These are phyloP conservation scores for Cytospora mali DNA, from an alignment of 2,329 filamentous ascomycete species.

Conservation along the genomic window DNA sequence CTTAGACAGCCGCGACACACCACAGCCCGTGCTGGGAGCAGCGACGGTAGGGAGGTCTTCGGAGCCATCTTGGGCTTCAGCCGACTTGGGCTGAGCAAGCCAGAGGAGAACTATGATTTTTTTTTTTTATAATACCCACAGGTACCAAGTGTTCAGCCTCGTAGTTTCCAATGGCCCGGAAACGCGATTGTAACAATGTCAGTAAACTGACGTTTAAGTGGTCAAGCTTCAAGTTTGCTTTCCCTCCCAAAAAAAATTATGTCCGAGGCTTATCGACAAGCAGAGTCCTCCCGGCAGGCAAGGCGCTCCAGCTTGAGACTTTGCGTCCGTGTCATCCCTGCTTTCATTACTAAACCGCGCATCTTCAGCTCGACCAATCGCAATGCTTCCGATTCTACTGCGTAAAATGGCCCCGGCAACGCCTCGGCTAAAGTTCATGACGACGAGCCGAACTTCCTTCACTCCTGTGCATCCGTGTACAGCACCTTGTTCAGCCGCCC, in stretches of 20 bases:
- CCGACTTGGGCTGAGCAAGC: neutral
- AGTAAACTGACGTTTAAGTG: neutral
- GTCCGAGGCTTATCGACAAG: constrained; percentile 13
- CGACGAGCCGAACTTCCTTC: constrained; percentile 12
- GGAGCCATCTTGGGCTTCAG: constrained; percentile 35
- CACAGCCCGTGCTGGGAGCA: constrained; percentile 28
- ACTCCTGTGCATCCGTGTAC: constrained; percentile 23
- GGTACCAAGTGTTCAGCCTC: neutral
- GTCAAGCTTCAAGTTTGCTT: neutral
- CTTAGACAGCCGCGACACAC: constrained; percentile 16
- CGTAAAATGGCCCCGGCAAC: constrained; percentile 51
- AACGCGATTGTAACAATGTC: neutral
- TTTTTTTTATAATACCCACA: too few relatives aligned
- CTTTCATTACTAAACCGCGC: neutral
- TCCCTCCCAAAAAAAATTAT: constrained; percentile 17
- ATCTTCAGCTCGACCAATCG: constrained; percentile 46
- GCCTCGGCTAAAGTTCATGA: constrained; percentile 26
- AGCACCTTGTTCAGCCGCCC: neutral
- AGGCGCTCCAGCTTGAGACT: neutral
- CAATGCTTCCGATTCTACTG: constrained; percentile 43
- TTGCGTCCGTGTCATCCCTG: constrained; percentile 4
- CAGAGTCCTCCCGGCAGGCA: constrained; percentile 19
- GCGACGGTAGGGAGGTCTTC: constrained; percentile 31
- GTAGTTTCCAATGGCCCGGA: neutral
- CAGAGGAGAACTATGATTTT: neutral